Evolutionary conservation across 2,329 filamentous ascomycete species (phyloP).

Genomic region (Chaetomiaceae sp.): DNA sequence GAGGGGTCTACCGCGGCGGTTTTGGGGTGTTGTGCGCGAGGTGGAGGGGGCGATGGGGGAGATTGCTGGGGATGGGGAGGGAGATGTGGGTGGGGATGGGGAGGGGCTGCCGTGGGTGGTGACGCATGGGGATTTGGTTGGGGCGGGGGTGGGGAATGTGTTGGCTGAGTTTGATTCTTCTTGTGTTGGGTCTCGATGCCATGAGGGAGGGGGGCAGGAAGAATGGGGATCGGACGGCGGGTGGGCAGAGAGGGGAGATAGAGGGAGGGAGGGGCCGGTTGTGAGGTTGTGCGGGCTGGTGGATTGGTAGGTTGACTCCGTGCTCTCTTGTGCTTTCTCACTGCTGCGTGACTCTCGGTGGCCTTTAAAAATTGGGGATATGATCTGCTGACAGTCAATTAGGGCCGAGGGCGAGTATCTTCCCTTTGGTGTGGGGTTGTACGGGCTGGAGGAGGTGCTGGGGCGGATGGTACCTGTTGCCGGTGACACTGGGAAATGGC

Average conservation of each 20-base stretch:
- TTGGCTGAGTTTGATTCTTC: neutral
- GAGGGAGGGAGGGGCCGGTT: no score
- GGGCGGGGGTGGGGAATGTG: neutral
- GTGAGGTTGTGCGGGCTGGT: conserved; percentile 39
- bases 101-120: conserved; percentile 45
- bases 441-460: conserved; percentile 55
- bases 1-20: conserved; percentile 31
- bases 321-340: no score
- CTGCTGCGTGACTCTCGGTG: no score
- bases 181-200: no score
- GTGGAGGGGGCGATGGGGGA: conserved; percentile 27
- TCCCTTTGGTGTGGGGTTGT: conserved; percentile 54
- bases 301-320: no score
- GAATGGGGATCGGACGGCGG: no score
- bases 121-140: conserved; percentile 54
- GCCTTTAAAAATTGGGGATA: no score
- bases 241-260: no score
- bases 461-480: conserved; percentile 28
- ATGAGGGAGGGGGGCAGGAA: no score
- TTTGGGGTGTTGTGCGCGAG: conserved; percentile 25
- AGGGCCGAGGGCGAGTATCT: conserved; percentile 57
- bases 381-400: no score
- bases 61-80: conserved; percentile 28
- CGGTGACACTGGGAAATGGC: neutral
- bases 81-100: no score